Base-by-base conservation (phyloP, 2,329 filamentous ascomycete genomes). In the Fusarium musae region DNA sequence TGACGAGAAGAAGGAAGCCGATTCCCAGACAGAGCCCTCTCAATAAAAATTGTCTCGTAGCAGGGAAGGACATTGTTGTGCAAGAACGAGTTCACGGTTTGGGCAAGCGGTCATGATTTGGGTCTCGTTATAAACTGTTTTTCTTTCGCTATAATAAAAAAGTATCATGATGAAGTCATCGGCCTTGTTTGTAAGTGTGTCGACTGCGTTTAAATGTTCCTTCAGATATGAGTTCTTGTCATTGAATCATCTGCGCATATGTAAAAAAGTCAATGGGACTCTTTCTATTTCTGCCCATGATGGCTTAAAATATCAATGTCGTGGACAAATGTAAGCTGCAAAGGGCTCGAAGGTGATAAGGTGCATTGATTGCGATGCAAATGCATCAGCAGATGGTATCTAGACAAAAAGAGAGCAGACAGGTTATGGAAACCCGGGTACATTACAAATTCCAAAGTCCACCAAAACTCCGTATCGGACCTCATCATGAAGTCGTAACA, bases 371-470 rank as follows among this genome's bases (percentile, higher is more conserved):
- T 70, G 61, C 43, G 61, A 70, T 53, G 68, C 60, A 73, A 60
- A 63, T 53, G 57, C 69, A 73, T 62, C 65, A 67, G 52, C 46
- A 74, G 60, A 66, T 75, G 76, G 76, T 77, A 79, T 78, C 75
- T 74, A 75, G 77, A 66, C 52, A 77, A 78, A 68, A 68, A 65
- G 73, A 78, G 66, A 69, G 64, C 66, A 75, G 56, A 21, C 64
- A 54, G 60, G 62, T 73, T 59, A 42, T 15, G 13, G 34, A 12
- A 70, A 60, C 50, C 43, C 49, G n/a, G n/a, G n/a, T n/a, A 70
- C 39, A 43, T 47, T 62, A 42, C 58, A 66, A 76, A 73, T 58
- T 60, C 36, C 66, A 70, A 76, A 73, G 53, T 68, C 57, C 70
- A 64, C 50, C 69, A 62, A 78, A 70, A 78, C 76, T 78, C 76